Percentiles rank a stretch among this genome's conserved stretches.
phyloP scores from a whole-genome alignment of 78 protist species.

The Cavenderia fasciculata region DNA sequence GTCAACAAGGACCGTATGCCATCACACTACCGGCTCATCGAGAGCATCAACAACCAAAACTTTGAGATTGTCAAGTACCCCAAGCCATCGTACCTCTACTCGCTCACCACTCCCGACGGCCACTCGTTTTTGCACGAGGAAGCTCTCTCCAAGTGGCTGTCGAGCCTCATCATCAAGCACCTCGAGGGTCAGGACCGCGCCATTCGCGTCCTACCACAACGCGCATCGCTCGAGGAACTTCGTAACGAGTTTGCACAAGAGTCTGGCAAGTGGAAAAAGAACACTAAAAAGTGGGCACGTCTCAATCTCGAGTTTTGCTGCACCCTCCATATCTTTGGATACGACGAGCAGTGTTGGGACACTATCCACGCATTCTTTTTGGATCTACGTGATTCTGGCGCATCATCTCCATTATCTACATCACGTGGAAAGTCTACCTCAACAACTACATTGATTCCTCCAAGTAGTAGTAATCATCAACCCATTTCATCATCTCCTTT shows the following conservation, averaged over 20 bases:
- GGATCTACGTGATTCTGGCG: constrained; percentile 45
- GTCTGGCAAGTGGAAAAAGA: constrained; percentile 7
- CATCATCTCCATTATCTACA: constrained; percentile 2
- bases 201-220: constrained; percentile 21
- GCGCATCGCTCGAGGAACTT: constrained; percentile 47
- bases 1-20: constrained; percentile 68
- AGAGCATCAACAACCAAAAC: constrained; percentile 55
- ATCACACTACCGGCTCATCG: constrained; percentile 57
- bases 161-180: constrained; percentile 56
- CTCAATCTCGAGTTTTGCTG: constrained; percentile 56
- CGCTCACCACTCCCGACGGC: constrained; percentile 69
- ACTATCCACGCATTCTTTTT: constrained; percentile 63
- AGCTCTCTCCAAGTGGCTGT: constrained; percentile 64
- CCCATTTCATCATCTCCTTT: not conserved
- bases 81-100: constrained; percentile 75
- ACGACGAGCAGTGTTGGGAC: constrained; percentile 74
- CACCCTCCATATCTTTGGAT: constrained; percentile 53
- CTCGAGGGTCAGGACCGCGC: constrained; percentile 64
- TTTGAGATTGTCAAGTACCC: constrained; percentile 83
- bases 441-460: not conserved
- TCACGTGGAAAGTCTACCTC: not conserved
- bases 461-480: not conserved
- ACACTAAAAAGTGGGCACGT: constrained; percentile 67
- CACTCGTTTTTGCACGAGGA: constrained; percentile 74
- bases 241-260: constrained; percentile 51